Evolutionary conservation across 164 flowering plant genomes (phyloP).

Genomic region (Magnolia sinica): DNA sequence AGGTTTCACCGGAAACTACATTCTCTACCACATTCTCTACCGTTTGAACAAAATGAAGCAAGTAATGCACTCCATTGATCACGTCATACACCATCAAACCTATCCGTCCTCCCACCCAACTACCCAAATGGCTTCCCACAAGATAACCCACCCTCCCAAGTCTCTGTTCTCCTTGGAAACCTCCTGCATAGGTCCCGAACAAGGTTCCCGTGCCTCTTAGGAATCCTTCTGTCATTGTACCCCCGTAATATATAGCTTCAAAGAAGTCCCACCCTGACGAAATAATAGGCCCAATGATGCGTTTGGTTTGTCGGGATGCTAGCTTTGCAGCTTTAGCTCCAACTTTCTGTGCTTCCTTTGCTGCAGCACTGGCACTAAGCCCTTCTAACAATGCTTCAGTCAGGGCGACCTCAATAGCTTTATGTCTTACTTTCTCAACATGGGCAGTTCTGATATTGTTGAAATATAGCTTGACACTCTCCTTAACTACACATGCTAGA

Average conservation of each 20-base stretch:
- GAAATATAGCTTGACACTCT: conserved; percentile 46
- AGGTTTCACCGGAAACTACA: conserved; percentile 13
- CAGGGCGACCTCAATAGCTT: conserved; percentile 65
- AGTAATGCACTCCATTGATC: conserved; percentile 61
- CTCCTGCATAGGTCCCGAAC: conserved; percentile 71
- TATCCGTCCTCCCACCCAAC: conserved; percentile 87
- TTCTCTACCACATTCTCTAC: conserved; percentile 33
- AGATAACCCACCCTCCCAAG: conserved; percentile 86
- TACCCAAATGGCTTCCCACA: conserved; percentile 81
- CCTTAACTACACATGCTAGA: conserved; percentile 36
- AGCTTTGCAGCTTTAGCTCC: conserved; percentile 89
- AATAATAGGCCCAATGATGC: conserved; percentile 83
- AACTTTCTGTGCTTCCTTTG: conserved; percentile 67
- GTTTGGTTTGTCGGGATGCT: conserved; percentile 66
- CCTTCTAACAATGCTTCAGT: conserved; percentile 74
- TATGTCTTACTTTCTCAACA: conserved; percentile 60
- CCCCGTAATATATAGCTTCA: conserved; percentile 85
- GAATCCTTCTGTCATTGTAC: conserved; percentile 79
- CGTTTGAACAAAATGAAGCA: conserved; percentile 40
- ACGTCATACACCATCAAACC: conserved; percentile 92
- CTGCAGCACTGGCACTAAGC: conserved; percentile 58
- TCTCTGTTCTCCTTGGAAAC: conserved; percentile 71
- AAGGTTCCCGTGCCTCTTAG: conserved; percentile 85
- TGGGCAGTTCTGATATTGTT: conserved; percentile 68
- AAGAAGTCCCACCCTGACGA: conserved; percentile 96